Evolutionary conservation across 106 monocot species (phyloP), one percentile per base, ranked within the genome.

Genomic region (Triglochin maritima): DNA sequence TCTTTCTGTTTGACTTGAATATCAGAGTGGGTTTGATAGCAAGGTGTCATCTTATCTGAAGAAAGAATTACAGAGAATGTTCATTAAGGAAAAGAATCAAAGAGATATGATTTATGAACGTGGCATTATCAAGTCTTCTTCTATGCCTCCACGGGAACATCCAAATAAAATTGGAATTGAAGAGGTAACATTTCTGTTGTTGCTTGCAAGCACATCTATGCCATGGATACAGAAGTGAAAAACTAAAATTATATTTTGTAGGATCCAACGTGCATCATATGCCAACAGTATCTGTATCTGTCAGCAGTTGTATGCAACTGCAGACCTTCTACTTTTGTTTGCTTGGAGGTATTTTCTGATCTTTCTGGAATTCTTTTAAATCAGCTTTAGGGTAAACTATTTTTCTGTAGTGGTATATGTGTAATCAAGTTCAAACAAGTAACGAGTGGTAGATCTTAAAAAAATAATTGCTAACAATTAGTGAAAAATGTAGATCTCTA

Each of bases 241-340:
- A 13, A n/a, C 44, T 16, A 44, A 29, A 65, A 11, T 17, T 47
- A 43, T 65, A n/a, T 9, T 61, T 77, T 84, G 78, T 70, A 90
- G 90, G 90, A 90, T 78, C 84, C 87, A 69, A 78, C 82, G 57
- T 90, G 90, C 70, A 73, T 90, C 59, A 90, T 90, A 77, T 90
- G 90, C 62, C 81, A 78, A 60, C 90, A 90, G 47, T 84, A 80
- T 76, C 66, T 90, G 60, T 90, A 87, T 78, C 84, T 90, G 69
- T 90, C 90, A 56, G 90, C 90, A 16, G 66, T 90, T 78, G 62
- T 66, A 6, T 90, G 90, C 68, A 75, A 52, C 50, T 90, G 90
- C 44, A 79, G 84, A 69, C 81, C 80, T 47, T 74, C 80, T 57
- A 66, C 82, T 63, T 82, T 80, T 78, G 90, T 90, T 63, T 90